Evolutionary conservation across 352 stramenopile genomes (phyloP).

Genomic region (Pythium apleroticum): DNA sequence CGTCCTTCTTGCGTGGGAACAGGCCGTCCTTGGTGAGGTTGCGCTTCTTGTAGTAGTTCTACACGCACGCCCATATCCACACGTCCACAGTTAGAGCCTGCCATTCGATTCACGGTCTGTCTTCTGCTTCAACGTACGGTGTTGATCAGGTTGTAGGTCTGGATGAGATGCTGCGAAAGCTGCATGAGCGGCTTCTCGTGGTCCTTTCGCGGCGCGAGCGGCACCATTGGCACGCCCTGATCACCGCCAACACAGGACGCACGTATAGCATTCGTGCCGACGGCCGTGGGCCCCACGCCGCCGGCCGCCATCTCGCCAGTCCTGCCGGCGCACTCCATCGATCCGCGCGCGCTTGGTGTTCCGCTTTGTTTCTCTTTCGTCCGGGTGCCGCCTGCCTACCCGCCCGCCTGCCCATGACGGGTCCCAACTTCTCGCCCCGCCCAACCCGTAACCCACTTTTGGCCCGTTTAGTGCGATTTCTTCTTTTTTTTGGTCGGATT

Average conservation of each 20-base stretch:
- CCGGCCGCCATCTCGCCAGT: slow-evolving; percentile 9
- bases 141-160: slow-evolving; percentile 98
- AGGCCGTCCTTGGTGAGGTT: slow-evolving; percentile 52
- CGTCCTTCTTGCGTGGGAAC: slow-evolving; percentile 53
- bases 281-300: slow-evolving; percentile 3
- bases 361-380: slow-evolving; percentile 27
- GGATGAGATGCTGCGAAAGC: slow-evolving; percentile 92
- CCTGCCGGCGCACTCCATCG: slow-evolving; percentile 23
- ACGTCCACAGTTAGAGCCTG: slow-evolving; percentile 9
- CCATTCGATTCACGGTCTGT: slow-evolving; percentile 7
- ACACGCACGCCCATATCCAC: slow-evolving; percentile 13
- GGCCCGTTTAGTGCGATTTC: not conserved
- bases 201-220: slow-evolving; percentile 28
- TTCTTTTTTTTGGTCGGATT: slow-evolving; percentile 11
- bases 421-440: slow-evolving; percentile 8
- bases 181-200: slow-evolving; percentile 54
- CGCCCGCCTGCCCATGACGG: slow-evolving; percentile 24
- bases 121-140: slow-evolving; percentile 33
- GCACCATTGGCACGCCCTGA: slow-evolving; percentile 10
- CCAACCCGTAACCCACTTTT: not conserved
- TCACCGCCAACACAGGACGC: slow-evolving; percentile 24
- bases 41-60: slow-evolving; percentile 86
- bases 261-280: not conserved
- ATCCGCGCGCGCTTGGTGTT: slow-evolving; percentile 17
- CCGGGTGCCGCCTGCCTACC: slow-evolving; percentile 13